These are phyloP conservation scores for Backusella macrospora DNA, from an alignment of 192 early-diverging fungal genomes.

Conservation along the genomic window DNA sequence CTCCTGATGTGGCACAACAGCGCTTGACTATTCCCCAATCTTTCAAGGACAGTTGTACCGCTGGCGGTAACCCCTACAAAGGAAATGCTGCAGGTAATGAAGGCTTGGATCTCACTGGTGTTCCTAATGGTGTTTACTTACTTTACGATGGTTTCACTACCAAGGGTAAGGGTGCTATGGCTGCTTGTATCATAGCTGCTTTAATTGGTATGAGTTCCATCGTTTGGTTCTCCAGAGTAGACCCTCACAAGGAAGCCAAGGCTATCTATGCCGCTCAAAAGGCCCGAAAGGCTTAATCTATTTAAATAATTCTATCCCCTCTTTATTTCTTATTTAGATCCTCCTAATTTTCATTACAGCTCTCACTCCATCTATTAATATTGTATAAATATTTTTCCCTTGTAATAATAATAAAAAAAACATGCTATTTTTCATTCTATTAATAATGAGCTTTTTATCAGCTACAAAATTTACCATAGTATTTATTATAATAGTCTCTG, in stretches of 20 bases:
- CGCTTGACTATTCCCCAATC: conserved; percentile 52
- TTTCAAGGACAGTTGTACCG: conserved; percentile 65
- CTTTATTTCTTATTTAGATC: not conserved
- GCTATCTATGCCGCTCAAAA: conserved; percentile 9
- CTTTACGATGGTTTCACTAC: conserved; percentile 60
- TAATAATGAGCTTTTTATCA: too few relatives aligned
- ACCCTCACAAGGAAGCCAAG: conserved; percentile 23
- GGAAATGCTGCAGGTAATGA: conserved; percentile 80
- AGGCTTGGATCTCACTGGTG: conserved; percentile 67
- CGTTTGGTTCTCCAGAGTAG: conserved; percentile 65
- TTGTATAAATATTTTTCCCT: too few relatives aligned
- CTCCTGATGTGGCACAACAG: conserved; percentile 60
- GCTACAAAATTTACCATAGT: too few relatives aligned
- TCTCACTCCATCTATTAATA: too few relatives aligned
- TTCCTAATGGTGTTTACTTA: conserved; percentile 50
- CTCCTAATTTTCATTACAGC: too few relatives aligned
- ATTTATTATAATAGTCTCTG: too few relatives aligned
- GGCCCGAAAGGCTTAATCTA: not conserved
- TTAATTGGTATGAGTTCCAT: conserved; percentile 75
- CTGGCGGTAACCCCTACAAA: conserved; percentile 53
- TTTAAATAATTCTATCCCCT: not conserved
- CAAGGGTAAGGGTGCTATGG: conserved; percentile 76
- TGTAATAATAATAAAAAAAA: too few relatives aligned
- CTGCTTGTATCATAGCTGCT: conserved; percentile 71
- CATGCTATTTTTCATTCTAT: too few relatives aligned